Percentiles rank a stretch among this genome's conserved stretches.
phyloP scores from a whole-genome alignment of 2,329 filamentous ascomycete species.

The Tolypocladium pustulatum region DNA sequence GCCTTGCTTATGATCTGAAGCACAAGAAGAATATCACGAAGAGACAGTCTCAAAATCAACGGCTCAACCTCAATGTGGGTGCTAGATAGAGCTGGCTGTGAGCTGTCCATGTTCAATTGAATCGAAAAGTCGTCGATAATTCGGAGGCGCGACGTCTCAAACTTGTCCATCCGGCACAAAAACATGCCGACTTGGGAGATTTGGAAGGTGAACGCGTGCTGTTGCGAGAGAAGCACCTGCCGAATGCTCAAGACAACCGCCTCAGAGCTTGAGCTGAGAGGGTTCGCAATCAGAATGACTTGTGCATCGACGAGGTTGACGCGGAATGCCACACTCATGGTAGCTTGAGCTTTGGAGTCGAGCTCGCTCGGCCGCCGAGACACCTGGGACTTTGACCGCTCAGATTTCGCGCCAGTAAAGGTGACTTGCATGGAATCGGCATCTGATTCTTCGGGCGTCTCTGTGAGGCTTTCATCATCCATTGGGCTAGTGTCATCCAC shows the following conservation, averaged over 20 bases:
- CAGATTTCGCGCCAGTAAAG: constrained; percentile 26
- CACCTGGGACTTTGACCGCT: constrained; percentile 13
- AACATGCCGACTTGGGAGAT: constrained; percentile 97
- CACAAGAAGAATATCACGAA: constrained; percentile 88
- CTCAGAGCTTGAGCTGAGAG: constrained; percentile 79
- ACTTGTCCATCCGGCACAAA: constrained; percentile 94
- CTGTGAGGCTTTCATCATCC: constrained; percentile 41
- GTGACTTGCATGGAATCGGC: constrained; percentile 44
- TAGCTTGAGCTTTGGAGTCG: constrained; percentile 12
- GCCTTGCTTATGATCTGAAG: constrained; percentile 88
- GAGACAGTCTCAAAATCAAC: constrained; percentile 76
- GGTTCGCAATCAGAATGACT: constrained; percentile 92
- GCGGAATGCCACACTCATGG: constrained; percentile 74
- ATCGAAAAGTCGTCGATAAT: constrained; percentile 96
- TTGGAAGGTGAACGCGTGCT: constrained; percentile 88
- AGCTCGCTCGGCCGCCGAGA: constrained; percentile 14
- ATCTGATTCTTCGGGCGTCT: constrained; percentile 49
- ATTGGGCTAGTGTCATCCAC: constrained; percentile 44
- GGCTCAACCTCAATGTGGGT: constrained; percentile 87
- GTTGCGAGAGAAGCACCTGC: constrained; percentile 83
- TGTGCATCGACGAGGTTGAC: constrained; percentile 95
- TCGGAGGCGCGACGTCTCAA: constrained; percentile 78
- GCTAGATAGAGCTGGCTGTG: constrained; percentile 52
- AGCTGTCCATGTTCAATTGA: constrained; percentile 74
- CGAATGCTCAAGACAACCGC: constrained; percentile 93